A percentile compares a stretch with the other conserved stretches of the same genome.
Evolutionary conservation across 2,329 filamentous ascomycete genomes (phyloP).

Genomic region (Elsinoe batatas): DNA sequence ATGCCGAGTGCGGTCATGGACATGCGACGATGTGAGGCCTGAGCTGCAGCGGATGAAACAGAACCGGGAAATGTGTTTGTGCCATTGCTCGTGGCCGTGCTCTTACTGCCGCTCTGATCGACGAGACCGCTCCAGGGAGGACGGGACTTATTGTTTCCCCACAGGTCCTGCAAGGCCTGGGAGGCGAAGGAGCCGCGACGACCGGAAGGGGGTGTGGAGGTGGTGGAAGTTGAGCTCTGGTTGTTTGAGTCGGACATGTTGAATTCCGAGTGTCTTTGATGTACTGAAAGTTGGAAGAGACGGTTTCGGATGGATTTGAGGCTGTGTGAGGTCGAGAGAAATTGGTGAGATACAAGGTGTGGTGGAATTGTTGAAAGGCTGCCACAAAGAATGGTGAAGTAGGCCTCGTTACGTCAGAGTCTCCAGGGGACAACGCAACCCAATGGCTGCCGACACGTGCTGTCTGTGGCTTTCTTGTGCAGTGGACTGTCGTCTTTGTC

Average conservation of each 20-base stretch:
- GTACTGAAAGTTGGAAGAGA: not conserved
- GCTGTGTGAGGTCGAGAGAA: not conserved
- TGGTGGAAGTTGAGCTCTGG: conserved; percentile 31
- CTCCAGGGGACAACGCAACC: conserved; percentile 3
- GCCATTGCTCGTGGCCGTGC: conserved; percentile 9
- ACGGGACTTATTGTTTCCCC: conserved; percentile 30
- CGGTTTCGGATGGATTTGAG: not conserved
- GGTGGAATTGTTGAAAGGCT: not conserved
- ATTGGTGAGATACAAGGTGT: not conserved
- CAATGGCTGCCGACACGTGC: not conserved
- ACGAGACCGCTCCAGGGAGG: conserved; percentile 23
- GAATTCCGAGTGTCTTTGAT: not conserved
- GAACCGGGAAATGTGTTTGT: conserved; percentile 28
- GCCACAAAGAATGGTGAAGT: conserved; percentile 9
- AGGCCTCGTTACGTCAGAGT: conserved; percentile 10
- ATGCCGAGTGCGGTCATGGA: conserved; percentile 42
- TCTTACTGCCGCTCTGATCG: conserved; percentile 22
- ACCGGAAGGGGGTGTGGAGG: conserved; percentile 27
- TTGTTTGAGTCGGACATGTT: conserved; percentile 24
- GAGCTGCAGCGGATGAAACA: conserved; percentile 39
- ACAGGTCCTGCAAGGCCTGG: conserved; percentile 41
- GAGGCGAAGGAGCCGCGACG: conserved; percentile 40
- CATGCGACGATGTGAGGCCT: conserved; percentile 40
- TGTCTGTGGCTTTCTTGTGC: not conserved
- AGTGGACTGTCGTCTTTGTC: not conserved